Base-by-base conservation (phyloP, 129 eudicot species). In the Centaurea solstitialis region DNA sequence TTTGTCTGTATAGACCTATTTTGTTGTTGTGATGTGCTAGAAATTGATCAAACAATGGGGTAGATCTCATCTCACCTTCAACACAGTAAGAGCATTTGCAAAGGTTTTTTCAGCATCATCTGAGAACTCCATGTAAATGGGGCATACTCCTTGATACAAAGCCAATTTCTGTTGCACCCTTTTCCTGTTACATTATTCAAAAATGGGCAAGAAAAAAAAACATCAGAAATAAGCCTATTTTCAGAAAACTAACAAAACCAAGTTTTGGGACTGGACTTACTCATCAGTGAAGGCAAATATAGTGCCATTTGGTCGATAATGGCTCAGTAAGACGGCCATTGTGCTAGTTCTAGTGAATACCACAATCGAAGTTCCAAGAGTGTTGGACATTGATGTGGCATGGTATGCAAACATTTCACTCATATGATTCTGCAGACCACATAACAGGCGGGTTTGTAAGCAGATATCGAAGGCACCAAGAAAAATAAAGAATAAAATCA, bases 321-420 rank as follows among this genome's bases (percentile, higher is more conserved):
- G 99, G 84, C 99, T 95, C 81, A 92, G 84, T 74, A 90, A 85
- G 71, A 88, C 87, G 10, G 97, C 96, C 99, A 92, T 94, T 87
- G 89, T 84, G 40, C 99, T 94, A 24, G 97, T 90, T 89, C 97
- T 87, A 6, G 97, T 94, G 92, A 95, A 95, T 78, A 95, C 99
- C 20, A 95, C 99, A 81, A 87, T 89, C 40, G 99, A 92, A 65
- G 99, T 95, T 81, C 94, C 93, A 38, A 95, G 97, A 67, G 99
- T 95, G 87, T 95, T 95, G 21, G 99, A 92, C 97, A 95, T 95
- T 94, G 90, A 90, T 18, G 94, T 95, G 57, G 97, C 97, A 85
- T 95, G 97, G 85, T 80, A 95, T 69, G 99, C 99, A 87, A 95
- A 92, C 99, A 95, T 95, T 86, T 95, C 99, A 43, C 99, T 92